Percentiles rank a stretch among this genome's conserved stretches.
Conservation (phyloP, 2,329 filamentous ascomycete species). For the Penicillium sp. region DNA sequence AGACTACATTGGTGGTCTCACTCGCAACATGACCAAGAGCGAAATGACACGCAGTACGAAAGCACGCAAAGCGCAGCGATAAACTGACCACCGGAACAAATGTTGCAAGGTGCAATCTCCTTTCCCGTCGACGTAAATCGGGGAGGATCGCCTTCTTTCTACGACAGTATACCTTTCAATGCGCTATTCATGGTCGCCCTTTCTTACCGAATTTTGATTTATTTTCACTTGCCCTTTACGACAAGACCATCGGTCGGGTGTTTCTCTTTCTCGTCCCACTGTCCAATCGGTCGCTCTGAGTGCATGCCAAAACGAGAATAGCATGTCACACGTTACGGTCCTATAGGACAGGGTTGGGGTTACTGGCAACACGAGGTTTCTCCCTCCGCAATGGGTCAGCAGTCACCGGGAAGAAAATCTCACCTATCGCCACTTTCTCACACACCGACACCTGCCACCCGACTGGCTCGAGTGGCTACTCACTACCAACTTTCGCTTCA, state of each 20-base stretch:
- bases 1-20: slow-evolving; percentile 96
- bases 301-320: slow-evolving; percentile 2
- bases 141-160: slow-evolving; percentile 8
- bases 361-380: neutral
- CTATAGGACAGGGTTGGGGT: slow-evolving; percentile 2
- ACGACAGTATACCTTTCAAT: slow-evolving; percentile 1
- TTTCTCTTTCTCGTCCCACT: slow-evolving; percentile 1
- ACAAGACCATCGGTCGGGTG: neutral
- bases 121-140: slow-evolving; percentile 15
- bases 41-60: slow-evolving; percentile 58
- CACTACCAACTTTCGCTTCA: slow-evolving; percentile 2
- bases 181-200: neutral
- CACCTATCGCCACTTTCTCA: slow-evolving; percentile 15
- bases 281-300: neutral
- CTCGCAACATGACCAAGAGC: slow-evolving; percentile 66
- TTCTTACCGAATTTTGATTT: slow-evolving; percentile 5
- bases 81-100: slow-evolving; percentile 15
- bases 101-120: slow-evolving; percentile 13
- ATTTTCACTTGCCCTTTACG: slow-evolving; percentile 7
- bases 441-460: slow-evolving; percentile 15
- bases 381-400: slow-evolving; percentile 1
- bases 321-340: slow-evolving; percentile 8
- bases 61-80: slow-evolving; percentile 49
- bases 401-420: slow-evolving; percentile 2
- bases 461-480: slow-evolving; percentile 23